Base-by-base conservation (phyloP, 2,329 filamentous ascomycete species). In the Byssothecium circinans region DNA sequence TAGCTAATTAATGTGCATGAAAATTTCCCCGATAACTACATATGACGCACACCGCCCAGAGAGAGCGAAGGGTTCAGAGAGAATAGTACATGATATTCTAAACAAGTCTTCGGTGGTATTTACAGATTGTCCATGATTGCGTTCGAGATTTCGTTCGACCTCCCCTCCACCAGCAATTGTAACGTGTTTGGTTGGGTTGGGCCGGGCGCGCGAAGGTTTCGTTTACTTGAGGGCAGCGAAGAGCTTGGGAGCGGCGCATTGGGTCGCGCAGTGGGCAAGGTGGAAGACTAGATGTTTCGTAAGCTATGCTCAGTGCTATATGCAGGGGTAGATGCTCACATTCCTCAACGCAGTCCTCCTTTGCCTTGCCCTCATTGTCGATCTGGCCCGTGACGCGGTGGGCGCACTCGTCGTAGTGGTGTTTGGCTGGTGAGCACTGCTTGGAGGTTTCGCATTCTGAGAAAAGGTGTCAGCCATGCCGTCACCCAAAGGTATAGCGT, bases 311-410 rank as follows among this genome's bases (percentile, higher is more conserved):
- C 22, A 33, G 18, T 12, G n/a, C 11, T 14, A 8, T 17, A 20
- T 19, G 4, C 32, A 14, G 34, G 25, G 17, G 7, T 6, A 15
- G 33, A 23, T 33, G 84, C 91, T 77, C 87, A 97, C 94, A 99
- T 81, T 99, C 94, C 81, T 99, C 94, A 61, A 97, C 90, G 69
- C 94, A 99, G 80, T 97, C 91, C 83, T 99, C 94, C 68, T 88
- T 85, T 65, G 86, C 86, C 76, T 86, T 84, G 75, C 81, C 80
- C 64, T 87, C 84, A 57, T 86, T 82, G 62, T 87, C 83, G 68
- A 90, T 84, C 70, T 81, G 75, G 48, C 67, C 62, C 65, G 85
- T 89, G 63, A 99, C 94, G 67, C 94, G 91, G 83, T 96, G 91
- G 64, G 92, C 91, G 75, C 94, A 99, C 78, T 96, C 90, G 61